Base-by-base conservation (phyloP, 352 stramenopile genomes). In the Sclerospora graminicola region DNA sequence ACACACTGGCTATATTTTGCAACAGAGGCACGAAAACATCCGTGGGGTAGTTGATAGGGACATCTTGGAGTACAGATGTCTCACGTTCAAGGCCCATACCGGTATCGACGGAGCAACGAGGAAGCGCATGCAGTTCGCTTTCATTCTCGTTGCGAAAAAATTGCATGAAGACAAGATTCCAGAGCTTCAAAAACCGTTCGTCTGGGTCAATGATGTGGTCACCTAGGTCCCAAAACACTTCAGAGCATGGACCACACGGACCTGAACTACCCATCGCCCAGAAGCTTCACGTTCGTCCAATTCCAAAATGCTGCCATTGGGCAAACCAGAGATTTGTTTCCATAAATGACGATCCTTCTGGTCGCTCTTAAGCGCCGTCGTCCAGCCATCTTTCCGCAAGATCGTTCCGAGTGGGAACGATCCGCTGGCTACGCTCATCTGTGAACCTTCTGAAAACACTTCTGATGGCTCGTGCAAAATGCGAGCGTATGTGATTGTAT, bases 101-200 rank as follows among this genome's bases (percentile, higher is more conserved):
- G 20, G 94, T 98, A 70, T 98, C 95, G 20, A 98, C 86, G 31
- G 94, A 95, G 45, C 95, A 87, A 24, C 66, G 71, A 1, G 94
- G 92, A 26, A 98, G 66, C 31, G 79, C 50, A 40, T 84, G 60
- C 32, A 97, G 56, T 18, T 64, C 71, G 5, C 73, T 79, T 4
- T 51, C 41, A 46, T 92, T 78, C 33, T 83, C 72, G 32, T 96
- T 80, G 28, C 93, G 84, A 69, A 94, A 95, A 60, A 95, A 97
- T 68, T 98, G 93, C 76, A 98, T 98, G 58, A 98, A 98, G 10
- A 98, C 94, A 48, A 97, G 81, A 60, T 98, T 98, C 93, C 94
- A 98, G 40, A 98, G 96, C 68, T 97, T 88, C 45, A 97, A 71
- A 27, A 65, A 89, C 16, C 70, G 71, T 36, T 86, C 73, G 30